Percentiles rank a stretch among this genome's conserved stretches.
These are phyloP conservation scores for Gymnopus androsaceus DNA, from an alignment of 1,284 basidiomycete genomes.

Conservation along the genomic window DNA sequence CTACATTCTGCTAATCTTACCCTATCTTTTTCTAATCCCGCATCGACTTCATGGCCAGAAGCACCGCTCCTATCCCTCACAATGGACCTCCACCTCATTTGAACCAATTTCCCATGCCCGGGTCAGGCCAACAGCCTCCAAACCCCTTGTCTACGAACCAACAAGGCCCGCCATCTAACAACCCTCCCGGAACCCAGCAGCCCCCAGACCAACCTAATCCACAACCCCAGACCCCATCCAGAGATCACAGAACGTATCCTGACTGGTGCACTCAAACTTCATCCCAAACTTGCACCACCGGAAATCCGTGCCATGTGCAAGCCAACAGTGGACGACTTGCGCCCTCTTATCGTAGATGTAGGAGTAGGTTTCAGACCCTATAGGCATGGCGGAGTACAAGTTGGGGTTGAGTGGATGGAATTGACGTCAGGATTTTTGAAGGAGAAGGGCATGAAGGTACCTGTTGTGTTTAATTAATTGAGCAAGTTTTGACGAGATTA, in stretches of 20 bases:
- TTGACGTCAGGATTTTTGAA: neutral
- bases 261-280: conserved; percentile 53
- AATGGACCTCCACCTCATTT: no score
- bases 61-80: no score
- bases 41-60: no score
- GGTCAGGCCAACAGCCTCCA: no score
- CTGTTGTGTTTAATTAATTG: conserved; percentile 52
- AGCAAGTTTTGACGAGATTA: conserved; percentile 56
- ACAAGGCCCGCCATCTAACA: no score
- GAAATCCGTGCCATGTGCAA: conserved; percentile 42
- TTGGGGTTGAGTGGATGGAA: conserved; percentile 44
- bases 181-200: no score
- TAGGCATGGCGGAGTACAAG: conserved; percentile 68
- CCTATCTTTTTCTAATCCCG: no score
- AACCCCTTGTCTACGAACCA: no score
- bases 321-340: conserved; percentile 64
- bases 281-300: conserved; percentile 69
- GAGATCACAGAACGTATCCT: conserved; percentile 67
- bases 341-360: conserved; percentile 62
- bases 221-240: no score
- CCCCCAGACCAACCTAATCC: no score
- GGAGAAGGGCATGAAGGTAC: conserved; percentile 26
- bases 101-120: no score
- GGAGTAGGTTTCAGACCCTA: conserved; percentile 78
- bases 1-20: no score